Evolutionary conservation across 2,329 filamentous ascomycete species (phyloP), one percentile per base, ranked within the genome.

Genomic region (Seiridium unicorne): DNA sequence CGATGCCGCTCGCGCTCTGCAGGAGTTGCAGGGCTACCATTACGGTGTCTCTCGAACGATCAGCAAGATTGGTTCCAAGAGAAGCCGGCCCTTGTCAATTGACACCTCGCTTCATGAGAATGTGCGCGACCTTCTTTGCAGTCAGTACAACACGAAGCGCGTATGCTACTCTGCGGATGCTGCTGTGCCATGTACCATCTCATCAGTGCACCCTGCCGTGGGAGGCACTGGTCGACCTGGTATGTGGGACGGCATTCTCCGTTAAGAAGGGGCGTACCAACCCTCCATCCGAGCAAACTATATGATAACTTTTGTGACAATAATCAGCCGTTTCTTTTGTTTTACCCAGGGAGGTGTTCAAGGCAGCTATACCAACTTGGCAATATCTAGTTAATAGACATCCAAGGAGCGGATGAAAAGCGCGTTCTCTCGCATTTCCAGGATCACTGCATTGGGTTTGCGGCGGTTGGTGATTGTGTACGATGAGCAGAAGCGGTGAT

Each of bases 221-320:
- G 81, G 79, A 61, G 82, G 74, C 51, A 73, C 81, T 38, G 79
- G 79, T 48, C 85, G 84, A 42, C 83, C 84, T 44, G 86, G 87
- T 57, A 89, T 89, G 85, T 90, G 88, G 87, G 79, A 84, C 61
- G 84, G 82, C 59, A 85, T 90, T 64, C 76, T 89, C 64, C 81
- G 83, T 70, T 85, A 77, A 74, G 71, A 62, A 62, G 62, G 61
- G 54, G 36, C 34, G 55, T 53, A 44, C 56, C 34, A 53, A 61
- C 58, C 44, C 56, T 58, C 62, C 60, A 26, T 49, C 56, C 59
- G 38, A 56, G 55, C 60, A 60, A 38, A 64, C 51, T 60, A 63
- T 55, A 55, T 46, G 53, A 58, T 58, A 54, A 59, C 61, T 63
- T 63, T 67, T 71, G 69, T 72, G 66, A 69, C 66, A 69, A 71